Conservation (phyloP, 2,329 filamentous ascomycete species). For the Exserohilum turcica region DNA sequence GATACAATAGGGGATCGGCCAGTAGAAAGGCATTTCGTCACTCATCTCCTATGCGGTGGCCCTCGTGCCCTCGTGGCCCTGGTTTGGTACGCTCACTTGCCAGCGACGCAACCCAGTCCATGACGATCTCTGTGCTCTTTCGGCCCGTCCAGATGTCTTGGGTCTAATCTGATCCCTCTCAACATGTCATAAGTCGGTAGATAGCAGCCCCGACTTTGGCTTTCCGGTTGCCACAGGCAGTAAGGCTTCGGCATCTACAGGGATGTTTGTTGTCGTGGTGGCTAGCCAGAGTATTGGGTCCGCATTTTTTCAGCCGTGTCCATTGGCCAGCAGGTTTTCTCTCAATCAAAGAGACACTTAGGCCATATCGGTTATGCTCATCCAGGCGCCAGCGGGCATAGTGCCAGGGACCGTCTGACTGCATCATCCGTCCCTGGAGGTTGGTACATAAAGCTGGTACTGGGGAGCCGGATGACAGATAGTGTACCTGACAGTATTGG, state of each 20-base stretch:
- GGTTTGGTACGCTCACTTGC: slow-evolving; percentile 4
- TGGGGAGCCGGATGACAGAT: slow-evolving; percentile 31
- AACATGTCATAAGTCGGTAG: slow-evolving; percentile 33
- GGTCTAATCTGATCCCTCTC: slow-evolving; percentile 15
- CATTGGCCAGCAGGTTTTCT: slow-evolving; percentile 12
- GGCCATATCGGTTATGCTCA: slow-evolving; percentile 9
- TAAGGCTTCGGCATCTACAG: slow-evolving; percentile 10
- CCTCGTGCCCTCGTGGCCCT: background rate
- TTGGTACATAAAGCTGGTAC: slow-evolving; percentile 14
- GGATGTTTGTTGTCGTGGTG: slow-evolving; percentile 6
- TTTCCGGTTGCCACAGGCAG: slow-evolving; percentile 15
- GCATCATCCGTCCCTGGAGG: slow-evolving; percentile 10
- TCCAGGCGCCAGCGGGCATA: slow-evolving; percentile 7
- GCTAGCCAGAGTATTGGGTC: slow-evolving; percentile 6
- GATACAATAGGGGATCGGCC: background rate
- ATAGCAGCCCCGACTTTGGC: slow-evolving; percentile 17
- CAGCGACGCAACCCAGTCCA: slow-evolving; percentile 6
- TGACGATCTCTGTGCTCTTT: slow-evolving; percentile 22
- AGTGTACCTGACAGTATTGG: slow-evolving; percentile 3
- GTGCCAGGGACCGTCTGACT: slow-evolving; percentile 10
- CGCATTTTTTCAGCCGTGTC: slow-evolving; percentile 4
- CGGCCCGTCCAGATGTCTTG: slow-evolving; percentile 13
- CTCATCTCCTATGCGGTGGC: background rate
- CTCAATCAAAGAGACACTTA: slow-evolving; percentile 7
- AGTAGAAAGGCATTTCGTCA: background rate